These are phyloP conservation scores for Elaeagnus macrophylla DNA, from an alignment of 306 rosid species.

Conservation along the genomic window DNA sequence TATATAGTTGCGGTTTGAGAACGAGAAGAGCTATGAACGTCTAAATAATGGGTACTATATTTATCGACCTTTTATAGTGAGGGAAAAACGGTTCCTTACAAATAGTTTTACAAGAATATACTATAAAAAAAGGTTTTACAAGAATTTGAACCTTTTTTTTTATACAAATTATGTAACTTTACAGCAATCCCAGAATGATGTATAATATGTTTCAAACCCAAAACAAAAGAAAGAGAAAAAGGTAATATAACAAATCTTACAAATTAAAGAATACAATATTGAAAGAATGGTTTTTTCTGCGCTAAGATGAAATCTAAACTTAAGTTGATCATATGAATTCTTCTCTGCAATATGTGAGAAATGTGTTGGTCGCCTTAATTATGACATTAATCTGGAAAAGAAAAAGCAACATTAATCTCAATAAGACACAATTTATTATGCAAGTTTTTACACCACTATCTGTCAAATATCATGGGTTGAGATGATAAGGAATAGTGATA, in stretches of 20 bases:
- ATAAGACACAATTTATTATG: no score
- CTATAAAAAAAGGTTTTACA: no score
- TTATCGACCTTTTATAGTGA: no score
- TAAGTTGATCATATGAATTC: background rate
- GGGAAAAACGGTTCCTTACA: no score
- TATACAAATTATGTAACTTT: background rate
- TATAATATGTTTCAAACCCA: background rate
- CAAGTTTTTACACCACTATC: no score
- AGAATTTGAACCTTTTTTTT: background rate
- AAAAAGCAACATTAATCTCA: conserved; percentile 3
- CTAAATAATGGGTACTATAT: no score
- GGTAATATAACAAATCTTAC: conserved; percentile 1
- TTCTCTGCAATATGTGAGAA: no score
- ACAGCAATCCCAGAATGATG: background rate
- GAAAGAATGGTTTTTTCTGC: background rate
- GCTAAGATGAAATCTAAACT: background rate
- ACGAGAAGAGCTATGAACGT: no score
- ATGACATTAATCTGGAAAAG: conserved; percentile 54
- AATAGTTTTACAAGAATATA: no score
- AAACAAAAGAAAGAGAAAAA: background rate
- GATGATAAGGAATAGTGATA: no score
- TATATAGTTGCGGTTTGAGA: no score
- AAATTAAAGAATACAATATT: background rate
- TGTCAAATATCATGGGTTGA: no score
- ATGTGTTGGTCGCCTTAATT: conserved; percentile 11